Evolutionary conservation across 441 rosid genomes (phyloP).

Genomic region (Gossypium schwendimanii): DNA sequence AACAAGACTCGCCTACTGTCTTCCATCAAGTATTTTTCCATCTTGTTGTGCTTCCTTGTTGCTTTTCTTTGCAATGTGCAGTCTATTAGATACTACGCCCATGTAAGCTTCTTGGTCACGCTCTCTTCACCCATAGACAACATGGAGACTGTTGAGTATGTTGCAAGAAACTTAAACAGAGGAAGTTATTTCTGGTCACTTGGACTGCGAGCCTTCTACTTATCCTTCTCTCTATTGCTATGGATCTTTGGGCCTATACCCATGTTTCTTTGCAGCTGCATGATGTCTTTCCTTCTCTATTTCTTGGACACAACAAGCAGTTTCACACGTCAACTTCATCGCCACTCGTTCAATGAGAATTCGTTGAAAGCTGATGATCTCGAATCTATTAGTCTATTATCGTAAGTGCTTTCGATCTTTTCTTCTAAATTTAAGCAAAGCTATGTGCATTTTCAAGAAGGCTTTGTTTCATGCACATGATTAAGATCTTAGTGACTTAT

Average conservation of each 20-base stretch:
- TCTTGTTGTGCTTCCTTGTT: conserved; percentile 70
- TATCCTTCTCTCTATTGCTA: conserved; percentile 81
- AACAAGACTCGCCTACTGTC: conserved; percentile 45
- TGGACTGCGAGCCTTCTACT: conserved; percentile 74
- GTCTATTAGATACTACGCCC: conserved; percentile 83
- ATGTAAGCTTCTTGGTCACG: conserved; percentile 68
- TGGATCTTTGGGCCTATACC: conserved; percentile 93
- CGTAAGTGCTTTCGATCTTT: conserved; percentile 21
- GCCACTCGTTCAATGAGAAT: conserved; percentile 35
- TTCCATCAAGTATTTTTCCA: conserved; percentile 71
- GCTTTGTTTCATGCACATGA: background rate
- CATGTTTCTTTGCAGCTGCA: conserved; percentile 64
- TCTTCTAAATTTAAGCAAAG: background rate
- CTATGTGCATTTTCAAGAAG: background rate
- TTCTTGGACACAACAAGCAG: conserved; percentile 75
- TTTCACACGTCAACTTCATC: conserved; percentile 59
- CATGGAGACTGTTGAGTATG: conserved; percentile 54
- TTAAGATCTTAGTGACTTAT: background rate
- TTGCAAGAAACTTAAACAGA: conserved; percentile 65
- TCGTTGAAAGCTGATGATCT: conserved; percentile 26
- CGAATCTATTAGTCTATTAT: conserved; percentile 33
- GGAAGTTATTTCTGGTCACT: conserved; percentile 89
- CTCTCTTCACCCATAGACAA: conserved; percentile 50
- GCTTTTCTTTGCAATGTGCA: conserved; percentile 90
- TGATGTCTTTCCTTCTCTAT: conserved; percentile 54